Evolutionary conservation across 1,284 basidiomycete species (phyloP).

Genomic region (Ganoderma sp.): DNA sequence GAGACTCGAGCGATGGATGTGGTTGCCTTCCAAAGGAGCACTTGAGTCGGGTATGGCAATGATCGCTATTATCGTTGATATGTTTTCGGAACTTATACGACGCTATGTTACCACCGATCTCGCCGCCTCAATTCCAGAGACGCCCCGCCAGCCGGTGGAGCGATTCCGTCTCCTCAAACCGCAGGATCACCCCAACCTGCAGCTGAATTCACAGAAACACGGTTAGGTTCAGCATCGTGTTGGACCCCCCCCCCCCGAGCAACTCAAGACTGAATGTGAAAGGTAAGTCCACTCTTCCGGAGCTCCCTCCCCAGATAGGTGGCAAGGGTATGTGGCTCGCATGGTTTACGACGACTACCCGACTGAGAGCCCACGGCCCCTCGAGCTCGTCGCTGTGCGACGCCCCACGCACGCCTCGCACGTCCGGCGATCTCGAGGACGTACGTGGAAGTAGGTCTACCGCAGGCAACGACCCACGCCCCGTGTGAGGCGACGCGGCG

Average conservation of each 20-base stretch:
- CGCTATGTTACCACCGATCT: too few species aligned
- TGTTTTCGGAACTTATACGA: too few species aligned
- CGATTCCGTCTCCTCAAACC: not conserved
- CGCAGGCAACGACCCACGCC: not conserved
- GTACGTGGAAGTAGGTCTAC: slow-evolving; percentile 1
- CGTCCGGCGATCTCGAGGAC: not conserved
- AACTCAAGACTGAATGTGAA: not conserved
- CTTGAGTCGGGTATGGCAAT: too few species aligned
- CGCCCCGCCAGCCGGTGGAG: not conserved
- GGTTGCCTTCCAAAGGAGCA: too few species aligned
- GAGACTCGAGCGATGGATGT: too few species aligned
- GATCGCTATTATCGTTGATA: too few species aligned
- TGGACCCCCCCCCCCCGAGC: not conserved
- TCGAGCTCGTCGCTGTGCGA: not conserved
- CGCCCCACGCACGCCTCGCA: not conserved
- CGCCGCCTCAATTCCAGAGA: not conserved
- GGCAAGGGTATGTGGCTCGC: not conserved
- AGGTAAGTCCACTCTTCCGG: not conserved
- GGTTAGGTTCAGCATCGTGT: not conserved
- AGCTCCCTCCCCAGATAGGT: not conserved
- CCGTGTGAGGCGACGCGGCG: slow-evolving; percentile 1
- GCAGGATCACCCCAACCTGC: not conserved
- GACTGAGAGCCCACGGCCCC: not conserved
- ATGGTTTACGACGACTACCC: not conserved
- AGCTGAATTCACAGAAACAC: not conserved